Base-by-base conservation (phyloP, 192 early-diverging fungal species). In the Blastocladiella britannica region DNA sequence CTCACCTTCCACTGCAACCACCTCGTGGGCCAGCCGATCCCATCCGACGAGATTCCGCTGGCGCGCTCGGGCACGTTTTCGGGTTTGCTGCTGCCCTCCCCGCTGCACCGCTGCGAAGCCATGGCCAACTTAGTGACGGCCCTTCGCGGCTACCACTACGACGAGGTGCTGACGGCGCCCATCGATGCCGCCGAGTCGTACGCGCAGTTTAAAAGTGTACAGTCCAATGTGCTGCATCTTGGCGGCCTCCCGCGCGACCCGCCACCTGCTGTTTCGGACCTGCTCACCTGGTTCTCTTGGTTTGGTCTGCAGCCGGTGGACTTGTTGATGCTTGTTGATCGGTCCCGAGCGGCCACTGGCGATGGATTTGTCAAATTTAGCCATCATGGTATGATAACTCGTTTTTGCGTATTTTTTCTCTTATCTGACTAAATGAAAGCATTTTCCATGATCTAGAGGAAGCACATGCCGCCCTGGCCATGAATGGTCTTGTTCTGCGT, bases 261-360 rank as follows among this genome's bases (percentile, higher is more conserved):
- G 4, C 82, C 78, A 0, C 76, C 79, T 59, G 62, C 64, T 25
- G 82, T 82, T 29, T 58, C 82, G 8, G 80, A 82, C 51, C 67
- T n/a, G n/a, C n/a, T n/a, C n/a, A n/a, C 68, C 0, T 82, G 76
- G 70, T 73, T 83, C 51, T 64, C 72, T 0, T 63, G 71, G 29
- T 67, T 70, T 28, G 69, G 77, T 12, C 62, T 84, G 9, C 56
- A 67, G 43, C 70, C 82, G 6, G 72, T 66, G 5, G 69, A 67
- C 18, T 63, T 85, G 54, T 80, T 70, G 72, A 79, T 86, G 79
- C 60, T 79, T 27, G n/a, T n/a, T n/a, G n/a, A n/a, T n/a, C n/a
- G n/a, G n/a, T n/a, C n/a, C n/a, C n/a, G n/a, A n/a, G n/a, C n/a
- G n/a, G n/a, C n/a, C n/a, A 80, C 78, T 56, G 80, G 80, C 5